phyloP scores from a whole-genome alignment of 2,329 filamentous ascomycete genomes.

The Phialemonium atrogriseum region DNA sequence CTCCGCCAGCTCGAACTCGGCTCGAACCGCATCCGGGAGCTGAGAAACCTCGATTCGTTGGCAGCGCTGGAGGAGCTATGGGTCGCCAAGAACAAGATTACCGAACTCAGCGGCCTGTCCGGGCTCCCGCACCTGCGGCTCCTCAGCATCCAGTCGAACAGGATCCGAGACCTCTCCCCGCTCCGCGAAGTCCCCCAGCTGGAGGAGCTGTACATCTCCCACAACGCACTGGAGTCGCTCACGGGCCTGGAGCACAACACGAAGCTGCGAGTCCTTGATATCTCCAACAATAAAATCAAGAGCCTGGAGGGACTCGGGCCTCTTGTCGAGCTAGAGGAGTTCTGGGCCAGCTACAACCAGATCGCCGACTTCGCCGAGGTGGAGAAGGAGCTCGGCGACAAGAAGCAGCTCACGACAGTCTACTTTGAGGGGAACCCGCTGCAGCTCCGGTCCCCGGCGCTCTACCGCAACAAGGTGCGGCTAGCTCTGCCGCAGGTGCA shows the following conservation, averaged over 20 bases:
- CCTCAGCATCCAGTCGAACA: conserved; percentile 91
- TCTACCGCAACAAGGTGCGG: conserved; percentile 91
- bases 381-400: conserved; percentile 67
- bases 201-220: conserved; percentile 90
- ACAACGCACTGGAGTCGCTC: conserved; percentile 79
- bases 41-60: conserved; percentile 74
- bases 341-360: conserved; percentile 91
- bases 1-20: conserved; percentile 83
- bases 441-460: conserved; percentile 66
- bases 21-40: conserved; percentile 83
- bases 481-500: conserved; percentile 78
- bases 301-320: conserved; percentile 65
- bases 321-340: conserved; percentile 68
- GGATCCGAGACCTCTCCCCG: conserved; percentile 70
- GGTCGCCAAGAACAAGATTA: conserved; percentile 96
- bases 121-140: conserved; percentile 73
- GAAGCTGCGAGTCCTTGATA: conserved; percentile 71
- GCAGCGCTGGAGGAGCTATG: conserved; percentile 79
- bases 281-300: conserved; percentile 78
- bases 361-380: conserved; percentile 75
- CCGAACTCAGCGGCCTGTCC: conserved; percentile 68
- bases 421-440: conserved; percentile 96
- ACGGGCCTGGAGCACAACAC: conserved; percentile 61
- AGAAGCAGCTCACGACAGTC: conserved; percentile 74
- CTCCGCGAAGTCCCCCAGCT: conserved; percentile 66